A percentile compares a stretch with the other conserved stretches of the same genome.
Evolutionary conservation across 306 rosid species (phyloP).

Genomic region (Hippophae rhamnoides): DNA sequence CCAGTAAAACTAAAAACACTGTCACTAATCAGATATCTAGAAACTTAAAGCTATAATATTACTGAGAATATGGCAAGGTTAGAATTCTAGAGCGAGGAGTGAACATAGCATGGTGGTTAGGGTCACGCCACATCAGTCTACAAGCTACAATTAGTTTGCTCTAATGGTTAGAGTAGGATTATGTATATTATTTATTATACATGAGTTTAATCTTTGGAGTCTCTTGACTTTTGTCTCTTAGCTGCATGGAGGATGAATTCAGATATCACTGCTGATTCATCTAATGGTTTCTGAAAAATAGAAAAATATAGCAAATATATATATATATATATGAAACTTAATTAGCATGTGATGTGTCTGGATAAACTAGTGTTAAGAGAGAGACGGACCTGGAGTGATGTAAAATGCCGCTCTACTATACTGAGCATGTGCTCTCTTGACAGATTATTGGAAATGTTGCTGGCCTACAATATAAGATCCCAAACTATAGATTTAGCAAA

Average conservation of each 20-base stretch:
- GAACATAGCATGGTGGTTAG: slow-evolving; percentile 7
- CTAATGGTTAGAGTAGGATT: slow-evolving; percentile 33
- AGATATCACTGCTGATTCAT: slow-evolving; percentile 34
- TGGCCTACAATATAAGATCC: slow-evolving; percentile 21
- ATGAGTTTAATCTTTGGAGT: slow-evolving; percentile 7
- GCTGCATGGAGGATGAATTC: slow-evolving; percentile 34
- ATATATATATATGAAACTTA: too few relatives aligned
- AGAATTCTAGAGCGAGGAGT: slow-evolving; percentile 3
- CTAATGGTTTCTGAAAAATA: slow-evolving; percentile 30
- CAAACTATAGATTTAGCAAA: background rate
- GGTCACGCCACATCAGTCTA: slow-evolving; percentile 11
- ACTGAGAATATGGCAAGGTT: slow-evolving; percentile 11
- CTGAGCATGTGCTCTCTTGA: slow-evolving; percentile 43
- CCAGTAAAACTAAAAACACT: too few relatives aligned
- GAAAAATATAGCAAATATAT: too few relatives aligned
- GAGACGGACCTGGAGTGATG: slow-evolving; percentile 36
- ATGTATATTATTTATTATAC: slow-evolving; percentile 26
- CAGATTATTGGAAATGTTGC: slow-evolving; percentile 17
- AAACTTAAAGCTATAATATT: background rate
- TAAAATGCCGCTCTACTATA: slow-evolving; percentile 38
- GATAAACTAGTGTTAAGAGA: background rate
- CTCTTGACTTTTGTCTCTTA: slow-evolving; percentile 25
- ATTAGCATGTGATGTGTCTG: background rate
- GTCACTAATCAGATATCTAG: too few relatives aligned
- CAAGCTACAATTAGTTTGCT: slow-evolving; percentile 23